These are phyloP conservation scores for Daldinia caldariorum DNA, from an alignment of 495 filamentous ascomycete species.

Conservation along the genomic window DNA sequence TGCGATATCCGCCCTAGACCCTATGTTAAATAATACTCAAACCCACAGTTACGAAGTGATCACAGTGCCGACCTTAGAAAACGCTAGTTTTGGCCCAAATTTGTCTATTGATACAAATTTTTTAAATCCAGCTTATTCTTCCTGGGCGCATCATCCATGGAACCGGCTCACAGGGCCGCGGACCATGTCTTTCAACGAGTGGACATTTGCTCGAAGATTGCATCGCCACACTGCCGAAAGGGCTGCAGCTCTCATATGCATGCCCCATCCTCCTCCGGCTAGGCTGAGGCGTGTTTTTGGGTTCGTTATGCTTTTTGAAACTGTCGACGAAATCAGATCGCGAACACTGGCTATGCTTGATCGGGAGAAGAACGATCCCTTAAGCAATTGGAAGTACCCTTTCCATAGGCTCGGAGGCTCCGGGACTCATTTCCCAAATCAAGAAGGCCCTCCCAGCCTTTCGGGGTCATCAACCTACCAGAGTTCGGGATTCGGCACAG, in stretches of 20 bases:
- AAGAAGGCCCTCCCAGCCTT: constrained; percentile 46
- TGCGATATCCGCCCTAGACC: constrained; percentile 10
- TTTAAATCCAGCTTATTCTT: constrained; percentile 22
- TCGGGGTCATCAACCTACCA: constrained; percentile 45
- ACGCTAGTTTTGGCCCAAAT: constrained; percentile 49
- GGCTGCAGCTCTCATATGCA: constrained; percentile 67
- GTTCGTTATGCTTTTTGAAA: constrained; percentile 68
- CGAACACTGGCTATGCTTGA: constrained; percentile 57
- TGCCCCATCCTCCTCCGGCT: constrained; percentile 60
- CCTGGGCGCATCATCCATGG: constrained; percentile 40
- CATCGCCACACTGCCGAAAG: constrained; percentile 73
- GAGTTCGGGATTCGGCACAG: constrained; percentile 55
- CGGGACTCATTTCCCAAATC: constrained; percentile 65
- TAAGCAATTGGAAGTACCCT: constrained; percentile 70
- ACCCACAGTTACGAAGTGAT: constrained; percentile 47
- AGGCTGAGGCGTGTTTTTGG: constrained; percentile 69
- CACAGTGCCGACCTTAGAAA: constrained; percentile 48
- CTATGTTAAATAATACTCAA: constrained; percentile 13
- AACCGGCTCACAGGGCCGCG: constrained; percentile 52
- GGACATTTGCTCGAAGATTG: constrained; percentile 74
- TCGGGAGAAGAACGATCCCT: constrained; percentile 54
- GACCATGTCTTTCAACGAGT: constrained; percentile 68
- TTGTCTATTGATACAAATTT: constrained; percentile 21
- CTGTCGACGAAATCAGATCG: constrained; percentile 57
- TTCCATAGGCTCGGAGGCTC: constrained; percentile 74